Base-by-base conservation (phyloP, 371 early-diverging fungal genomes). In the Apophysomyces trapeziformis region DNA sequence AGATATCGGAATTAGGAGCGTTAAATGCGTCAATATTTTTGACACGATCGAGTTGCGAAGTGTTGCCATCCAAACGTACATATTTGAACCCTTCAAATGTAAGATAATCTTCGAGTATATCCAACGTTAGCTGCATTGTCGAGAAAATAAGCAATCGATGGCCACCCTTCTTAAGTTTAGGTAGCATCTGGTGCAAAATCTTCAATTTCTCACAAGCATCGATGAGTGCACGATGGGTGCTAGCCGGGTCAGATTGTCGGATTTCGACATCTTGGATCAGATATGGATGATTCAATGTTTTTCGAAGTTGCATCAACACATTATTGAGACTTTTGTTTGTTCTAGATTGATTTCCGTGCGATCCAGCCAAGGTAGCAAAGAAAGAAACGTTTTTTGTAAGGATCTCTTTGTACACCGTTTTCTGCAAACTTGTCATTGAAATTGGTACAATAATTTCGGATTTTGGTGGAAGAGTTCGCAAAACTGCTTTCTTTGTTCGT, bases 391-490 rank as follows among this genome's bases (percentile, higher is more conserved):
- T 75, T 38, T 71, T 61, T 7, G 66, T 75, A 26, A 95, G 71
- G n/a, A 93, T 87, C 0, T 85, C 86, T 58, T 90, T 90, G 76
- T 93, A 95, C 18, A 96, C 79, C 74, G 90, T 85, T 67, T 87
- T 87, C 79, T 97, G 97, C 21, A 92, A 65, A 0, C 78, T 57
- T 0, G 93, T 90, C 90, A 97, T 87, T 2, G 86, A 76, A 1
- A 96, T 83, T 1, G 95, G 96, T 11, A 97, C 89, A 59, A 96
- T 89, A 4, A 92, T 73, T 64, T 96, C 97, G 44, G 84, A 80
- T 79, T 97, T 98, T 26, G 94, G 92, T 2, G 99, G 99, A 5
- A 99, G 74, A 61, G 77, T 72, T n/a, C 85, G 84, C 38, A 95
- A 79, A 0, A 96, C 95, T 38, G 94, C 87, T 59, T 84, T 83